These are phyloP conservation scores for Batrachochytrium dendrobatidis DNA, from an alignment of 371 early-diverging fungal species.

Conservation along the genomic window DNA sequence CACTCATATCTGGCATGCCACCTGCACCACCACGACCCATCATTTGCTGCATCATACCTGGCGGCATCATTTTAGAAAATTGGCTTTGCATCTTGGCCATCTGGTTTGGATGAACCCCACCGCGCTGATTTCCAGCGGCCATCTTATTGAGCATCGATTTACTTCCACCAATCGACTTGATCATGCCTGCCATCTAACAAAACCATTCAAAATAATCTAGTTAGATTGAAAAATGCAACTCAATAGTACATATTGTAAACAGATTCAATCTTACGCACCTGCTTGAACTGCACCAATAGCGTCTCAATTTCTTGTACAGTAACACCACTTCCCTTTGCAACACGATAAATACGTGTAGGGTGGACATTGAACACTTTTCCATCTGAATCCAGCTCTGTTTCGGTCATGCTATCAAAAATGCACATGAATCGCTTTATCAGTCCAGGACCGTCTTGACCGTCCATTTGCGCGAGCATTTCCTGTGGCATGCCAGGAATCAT, in stretches of 20 bases:
- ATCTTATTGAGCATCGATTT: conserved; percentile 72
- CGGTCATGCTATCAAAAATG: conserved; percentile 97
- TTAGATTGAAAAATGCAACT: neutral
- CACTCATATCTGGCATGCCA: neutral
- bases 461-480: conserved; percentile 64
- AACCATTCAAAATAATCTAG: neutral
- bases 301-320: conserved; percentile 79
- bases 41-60: conserved; percentile 43
- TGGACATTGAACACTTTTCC: conserved; percentile 78
- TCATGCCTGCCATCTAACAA: conserved; percentile 74
- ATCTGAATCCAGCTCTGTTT: conserved; percentile 88
- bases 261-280: conserved; percentile 4
- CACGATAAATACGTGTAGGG: conserved; percentile 71
- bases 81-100: conserved; percentile 59
- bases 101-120: conserved; percentile 12
- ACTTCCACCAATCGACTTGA: conserved; percentile 95
- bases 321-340: conserved; percentile 91
- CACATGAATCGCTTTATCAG: conserved; percentile 83
- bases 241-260: neutral
- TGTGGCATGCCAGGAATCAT: conserved; percentile 93
- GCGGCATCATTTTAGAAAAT: conserved; percentile 64
- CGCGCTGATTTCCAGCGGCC: conserved; percentile 19
- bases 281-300: conserved; percentile 72
- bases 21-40: conserved; percentile 7
- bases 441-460: conserved; percentile 71